Conservation (phyloP, 768 basidiomycete species). For the Termitomyces bulborhizus region DNA sequence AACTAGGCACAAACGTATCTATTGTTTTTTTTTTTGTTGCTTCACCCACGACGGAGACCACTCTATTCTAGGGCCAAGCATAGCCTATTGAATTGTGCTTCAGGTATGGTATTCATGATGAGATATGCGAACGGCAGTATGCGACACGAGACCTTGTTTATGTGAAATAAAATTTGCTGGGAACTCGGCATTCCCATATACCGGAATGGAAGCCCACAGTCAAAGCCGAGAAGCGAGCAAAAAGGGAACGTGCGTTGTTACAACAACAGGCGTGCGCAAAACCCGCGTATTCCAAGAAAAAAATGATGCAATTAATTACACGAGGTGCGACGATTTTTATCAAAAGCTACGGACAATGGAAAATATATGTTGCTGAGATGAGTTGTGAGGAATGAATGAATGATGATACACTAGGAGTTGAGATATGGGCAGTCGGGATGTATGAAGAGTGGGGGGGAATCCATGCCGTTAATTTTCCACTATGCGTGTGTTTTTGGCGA, state of each 20-base stretch:
- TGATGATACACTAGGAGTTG: conserved; percentile 7
- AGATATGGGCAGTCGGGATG: conserved; percentile 3
- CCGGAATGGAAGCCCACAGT: background rate
- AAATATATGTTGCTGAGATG: conserved; percentile 16
- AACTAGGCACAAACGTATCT: background rate
- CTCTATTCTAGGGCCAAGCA: background rate
- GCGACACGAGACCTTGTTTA: background rate
- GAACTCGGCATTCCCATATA: background rate
- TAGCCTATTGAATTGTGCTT: background rate
- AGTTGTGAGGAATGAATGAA: background rate
- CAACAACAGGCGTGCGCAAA: background rate
- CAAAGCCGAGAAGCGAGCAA: background rate
- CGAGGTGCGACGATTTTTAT: conserved; percentile 5
- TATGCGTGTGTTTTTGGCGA: background rate
- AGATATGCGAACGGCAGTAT: background rate
- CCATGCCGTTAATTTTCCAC: conserved; percentile 4
- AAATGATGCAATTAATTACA: conserved; percentile 2
- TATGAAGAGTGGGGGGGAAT: background rate
- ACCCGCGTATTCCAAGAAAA: background rate
- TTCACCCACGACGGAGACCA: background rate
- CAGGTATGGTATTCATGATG: background rate
- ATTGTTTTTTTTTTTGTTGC: background rate
- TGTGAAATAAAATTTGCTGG: background rate
- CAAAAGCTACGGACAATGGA: conserved; percentile 12
- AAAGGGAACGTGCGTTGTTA: background rate